Percentiles rank a stretch among this genome's conserved stretches.
phyloP scores from a whole-genome alignment of 192 early-diverging fungal species.

The Podila epigama region DNA sequence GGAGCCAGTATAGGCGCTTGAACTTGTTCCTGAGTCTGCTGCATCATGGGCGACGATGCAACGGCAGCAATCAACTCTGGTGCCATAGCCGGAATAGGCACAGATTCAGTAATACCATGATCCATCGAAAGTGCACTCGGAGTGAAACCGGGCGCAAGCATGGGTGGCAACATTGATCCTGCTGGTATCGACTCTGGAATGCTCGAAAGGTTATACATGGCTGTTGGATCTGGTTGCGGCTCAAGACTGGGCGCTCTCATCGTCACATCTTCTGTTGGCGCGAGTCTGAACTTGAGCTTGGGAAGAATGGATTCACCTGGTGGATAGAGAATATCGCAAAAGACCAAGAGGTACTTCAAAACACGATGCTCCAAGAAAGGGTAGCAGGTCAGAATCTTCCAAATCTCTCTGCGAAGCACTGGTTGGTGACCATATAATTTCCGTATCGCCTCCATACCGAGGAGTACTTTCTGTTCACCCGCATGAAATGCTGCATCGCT shows the following conservation, averaged over 20 bases:
- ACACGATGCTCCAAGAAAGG: constrained; percentile 61
- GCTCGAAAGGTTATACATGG: background rate
- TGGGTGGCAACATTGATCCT: background rate
- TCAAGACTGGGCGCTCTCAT: constrained; percentile 13
- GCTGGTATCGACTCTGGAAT: background rate
- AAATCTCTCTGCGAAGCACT: constrained; percentile 27
- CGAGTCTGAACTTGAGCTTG: constrained; percentile 65
- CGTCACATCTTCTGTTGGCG: constrained; percentile 14
- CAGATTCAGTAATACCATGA: background rate
- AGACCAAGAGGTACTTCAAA: constrained; percentile 63
- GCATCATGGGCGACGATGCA: constrained; percentile 36
- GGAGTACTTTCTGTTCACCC: constrained; percentile 18
- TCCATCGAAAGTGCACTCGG: background rate
- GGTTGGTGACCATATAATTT: constrained; percentile 31
- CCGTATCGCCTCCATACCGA: constrained; percentile 18
- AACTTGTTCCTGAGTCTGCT: constrained; percentile 32
- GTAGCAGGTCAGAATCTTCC: constrained; percentile 34
- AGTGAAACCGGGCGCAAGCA: background rate
- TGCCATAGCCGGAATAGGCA: constrained; percentile 25
- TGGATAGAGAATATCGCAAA: constrained; percentile 71
- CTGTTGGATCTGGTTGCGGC: background rate
- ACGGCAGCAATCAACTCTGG: constrained; percentile 20
- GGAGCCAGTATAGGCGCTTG: constrained; percentile 1
- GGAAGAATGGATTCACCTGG: constrained; percentile 58
- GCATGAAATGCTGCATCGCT: constrained; percentile 18